Percentiles rank a stretch among this genome's conserved stretches.
Evolutionary conservation across 108 stramenopile species (phyloP).

Genomic region (Fragilariopsis cylindrus): DNA sequence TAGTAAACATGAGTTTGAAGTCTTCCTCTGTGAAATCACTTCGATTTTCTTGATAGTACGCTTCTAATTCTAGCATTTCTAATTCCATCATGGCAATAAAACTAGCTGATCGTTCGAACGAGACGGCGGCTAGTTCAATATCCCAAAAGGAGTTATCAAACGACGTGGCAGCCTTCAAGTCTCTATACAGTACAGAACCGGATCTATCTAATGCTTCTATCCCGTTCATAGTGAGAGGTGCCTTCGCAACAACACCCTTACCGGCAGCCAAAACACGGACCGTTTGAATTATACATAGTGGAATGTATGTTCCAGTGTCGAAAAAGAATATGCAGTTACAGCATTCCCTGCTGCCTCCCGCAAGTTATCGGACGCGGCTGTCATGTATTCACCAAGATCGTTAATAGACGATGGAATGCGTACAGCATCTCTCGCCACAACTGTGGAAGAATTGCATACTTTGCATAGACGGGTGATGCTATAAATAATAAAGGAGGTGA

Average conservation of each 20-base stretch:
- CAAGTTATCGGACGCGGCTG: slow-evolving; percentile 76
- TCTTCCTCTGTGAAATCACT: slow-evolving; percentile 75
- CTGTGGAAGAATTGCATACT: slow-evolving; percentile 76
- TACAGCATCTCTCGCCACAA: slow-evolving; percentile 82
- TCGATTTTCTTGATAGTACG: slow-evolving; percentile 67
- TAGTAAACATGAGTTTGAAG: slow-evolving; percentile 81
- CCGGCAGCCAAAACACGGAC: slow-evolving; percentile 77
- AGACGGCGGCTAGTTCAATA: slow-evolving; percentile 79
- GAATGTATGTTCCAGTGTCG: slow-evolving; percentile 88
- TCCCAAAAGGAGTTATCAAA: slow-evolving; percentile 90
- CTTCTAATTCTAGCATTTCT: slow-evolving; percentile 77
- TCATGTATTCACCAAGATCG: slow-evolving; percentile 83
- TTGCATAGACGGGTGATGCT: slow-evolving; percentile 71
- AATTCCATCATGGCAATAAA: slow-evolving; percentile 86
- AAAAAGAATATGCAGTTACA: slow-evolving; percentile 80
- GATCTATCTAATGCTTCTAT: slow-evolving; percentile 81
- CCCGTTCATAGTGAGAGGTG: slow-evolving; percentile 78
- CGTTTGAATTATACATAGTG: slow-evolving; percentile 77
- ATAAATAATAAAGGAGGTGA: background rate
- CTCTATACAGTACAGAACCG: slow-evolving; percentile 85
- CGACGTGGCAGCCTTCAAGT: slow-evolving; percentile 81
- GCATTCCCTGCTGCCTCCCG: slow-evolving; percentile 86
- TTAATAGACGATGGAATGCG: slow-evolving; percentile 85
- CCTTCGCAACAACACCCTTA: slow-evolving; percentile 54
- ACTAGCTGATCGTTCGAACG: slow-evolving; percentile 82